These are phyloP conservation scores for Fusarium sp. DNA, from an alignment of 2,329 filamentous ascomycete genomes.

Conservation along the genomic window DNA sequence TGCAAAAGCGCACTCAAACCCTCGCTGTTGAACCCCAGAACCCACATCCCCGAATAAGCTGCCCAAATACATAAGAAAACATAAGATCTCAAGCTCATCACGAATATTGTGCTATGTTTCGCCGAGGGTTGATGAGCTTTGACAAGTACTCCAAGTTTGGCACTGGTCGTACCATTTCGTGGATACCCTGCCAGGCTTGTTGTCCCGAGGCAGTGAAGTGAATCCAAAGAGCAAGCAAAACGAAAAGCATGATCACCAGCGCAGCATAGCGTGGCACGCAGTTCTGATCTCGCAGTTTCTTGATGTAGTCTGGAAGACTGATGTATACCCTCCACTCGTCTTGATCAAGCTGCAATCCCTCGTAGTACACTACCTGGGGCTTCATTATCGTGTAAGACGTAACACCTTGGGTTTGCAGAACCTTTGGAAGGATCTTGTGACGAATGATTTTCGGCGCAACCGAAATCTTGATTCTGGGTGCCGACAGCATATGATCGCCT, in stretches of 20 bases:
- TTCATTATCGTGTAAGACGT: constrained; percentile 43
- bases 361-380: constrained; percentile 51
- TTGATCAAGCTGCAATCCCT: constrained; percentile 40
- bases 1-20: neutral
- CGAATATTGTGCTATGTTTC: neutral
- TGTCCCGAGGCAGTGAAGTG: constrained; percentile 18
- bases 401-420: constrained; percentile 23
- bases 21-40: constrained; percentile 8
- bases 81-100: constrained; percentile 7
- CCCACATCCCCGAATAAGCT: neutral
- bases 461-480: constrained; percentile 53
- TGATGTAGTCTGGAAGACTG: constrained; percentile 43
- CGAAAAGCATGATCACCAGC: constrained; percentile 27
- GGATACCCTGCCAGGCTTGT: constrained; percentile 13
- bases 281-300: constrained; percentile 28
- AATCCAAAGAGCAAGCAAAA: constrained; percentile 14
- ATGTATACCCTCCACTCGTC: constrained; percentile 42
- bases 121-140: neutral
- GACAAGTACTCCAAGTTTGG: neutral
- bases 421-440: constrained; percentile 30
- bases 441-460: constrained; percentile 47
- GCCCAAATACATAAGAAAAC: constrained; percentile 3
- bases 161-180: constrained; percentile 2
- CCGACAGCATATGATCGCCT: constrained; percentile 1
- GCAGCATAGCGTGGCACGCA: constrained; percentile 26